Evolutionary conservation across 805 yeast genomes (phyloP).

Genomic region (Saccharomycopsis fibuligera): DNA sequence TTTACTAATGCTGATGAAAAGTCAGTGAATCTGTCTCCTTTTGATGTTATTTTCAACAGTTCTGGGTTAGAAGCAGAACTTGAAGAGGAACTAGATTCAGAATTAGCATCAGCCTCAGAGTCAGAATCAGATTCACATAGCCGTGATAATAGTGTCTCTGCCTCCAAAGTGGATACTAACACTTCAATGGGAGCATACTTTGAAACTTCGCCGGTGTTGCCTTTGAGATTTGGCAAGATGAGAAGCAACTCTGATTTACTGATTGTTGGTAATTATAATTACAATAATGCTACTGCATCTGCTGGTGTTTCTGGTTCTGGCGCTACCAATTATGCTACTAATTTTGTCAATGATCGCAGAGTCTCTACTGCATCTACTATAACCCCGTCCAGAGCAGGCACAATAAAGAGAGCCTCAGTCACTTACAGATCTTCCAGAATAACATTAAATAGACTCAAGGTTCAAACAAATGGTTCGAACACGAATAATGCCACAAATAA

Average conservation of each 20-base stretch:
- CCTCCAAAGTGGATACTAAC: no score
- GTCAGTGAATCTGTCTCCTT: constrained; percentile 10
- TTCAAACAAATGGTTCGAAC: not conserved
- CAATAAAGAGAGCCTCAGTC: not conserved
- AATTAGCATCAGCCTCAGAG: no score
- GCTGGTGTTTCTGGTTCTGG: not conserved
- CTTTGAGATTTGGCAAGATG: constrained; percentile 3
- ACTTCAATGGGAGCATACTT: no score
- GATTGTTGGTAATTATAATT: no score
- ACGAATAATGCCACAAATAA: not conserved
- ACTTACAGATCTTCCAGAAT: constrained; percentile 17
- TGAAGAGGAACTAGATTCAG: no score
- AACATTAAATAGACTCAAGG: constrained; percentile 11
- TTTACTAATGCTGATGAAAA: constrained; percentile 6
- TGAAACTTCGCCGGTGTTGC: constrained; percentile 3
- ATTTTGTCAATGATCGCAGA: constrained; percentile 6
- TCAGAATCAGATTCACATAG: no score
- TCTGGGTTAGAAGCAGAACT: not conserved
- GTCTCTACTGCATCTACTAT: constrained; percentile 19
- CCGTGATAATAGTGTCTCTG: no score
- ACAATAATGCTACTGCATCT: no score
- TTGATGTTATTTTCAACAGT: constrained; percentile 17
- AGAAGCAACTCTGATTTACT: constrained; percentile 1
- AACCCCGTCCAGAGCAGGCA: constrained; percentile 8
- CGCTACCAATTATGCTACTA: not conserved